Conservation (phyloP, 495 filamentous ascomycete species). For the Recurvomyces mirabilis region DNA sequence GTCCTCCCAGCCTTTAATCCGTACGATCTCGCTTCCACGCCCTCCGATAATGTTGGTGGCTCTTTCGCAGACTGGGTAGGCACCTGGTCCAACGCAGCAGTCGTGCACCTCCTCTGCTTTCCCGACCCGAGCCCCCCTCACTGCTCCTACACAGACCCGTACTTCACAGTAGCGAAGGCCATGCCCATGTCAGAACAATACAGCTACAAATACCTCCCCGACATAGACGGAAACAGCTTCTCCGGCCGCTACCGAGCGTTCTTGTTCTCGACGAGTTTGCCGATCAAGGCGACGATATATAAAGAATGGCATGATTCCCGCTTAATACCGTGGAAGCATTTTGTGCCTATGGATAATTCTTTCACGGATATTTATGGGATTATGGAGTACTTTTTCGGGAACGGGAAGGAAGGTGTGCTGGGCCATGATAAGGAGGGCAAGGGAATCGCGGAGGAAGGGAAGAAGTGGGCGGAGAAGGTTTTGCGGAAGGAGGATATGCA, state of each 20-base stretch:
- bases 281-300: conserved; percentile 34
- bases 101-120: conserved; percentile 29
- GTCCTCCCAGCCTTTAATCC: conserved; percentile 14
- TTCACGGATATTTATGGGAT: conserved; percentile 66
- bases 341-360: conserved; percentile 75
- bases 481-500: conserved; percentile 61
- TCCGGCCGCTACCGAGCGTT: conserved; percentile 26
- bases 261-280: conserved; percentile 19
- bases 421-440: conserved; percentile 48
- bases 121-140: conserved; percentile 5
- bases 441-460: conserved; percentile 50
- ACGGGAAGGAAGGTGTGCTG: conserved; percentile 26
- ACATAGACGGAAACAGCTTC: conserved; percentile 32
- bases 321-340: conserved; percentile 31
- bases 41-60: neutral
- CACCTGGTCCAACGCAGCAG: conserved; percentile 23
- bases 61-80: conserved; percentile 28
- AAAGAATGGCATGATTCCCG: conserved; percentile 32
- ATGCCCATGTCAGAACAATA: conserved; percentile 22
- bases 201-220: conserved; percentile 30
- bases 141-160: conserved; percentile 27
- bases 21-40: conserved; percentile 23
- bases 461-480: conserved; percentile 58
- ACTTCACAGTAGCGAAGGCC: conserved; percentile 15
- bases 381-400: conserved; percentile 67